Percentiles rank a stretch among this genome's conserved stretches.
phyloP scores from a whole-genome alignment of 2,329 filamentous ascomycete species.

The Cladosporium sp. region DNA sequence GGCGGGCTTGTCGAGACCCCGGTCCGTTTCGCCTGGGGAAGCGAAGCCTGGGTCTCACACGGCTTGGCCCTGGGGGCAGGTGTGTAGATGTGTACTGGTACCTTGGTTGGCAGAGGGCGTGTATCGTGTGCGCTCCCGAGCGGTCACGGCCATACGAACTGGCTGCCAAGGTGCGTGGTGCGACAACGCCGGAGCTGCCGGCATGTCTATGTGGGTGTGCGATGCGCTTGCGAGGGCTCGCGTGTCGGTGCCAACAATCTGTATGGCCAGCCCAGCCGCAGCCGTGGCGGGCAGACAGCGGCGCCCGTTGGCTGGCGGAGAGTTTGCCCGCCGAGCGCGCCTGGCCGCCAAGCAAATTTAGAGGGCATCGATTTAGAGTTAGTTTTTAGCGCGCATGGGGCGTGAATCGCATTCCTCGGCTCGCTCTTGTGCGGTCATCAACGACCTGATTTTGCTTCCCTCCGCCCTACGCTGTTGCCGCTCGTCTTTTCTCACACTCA shows the following conservation, averaged over 20 bases:
- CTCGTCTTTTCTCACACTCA: neutral
- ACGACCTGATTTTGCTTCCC: neutral
- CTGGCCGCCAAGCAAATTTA: neutral
- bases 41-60: neutral
- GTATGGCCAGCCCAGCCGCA: too few species aligned
- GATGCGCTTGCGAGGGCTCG: neutral
- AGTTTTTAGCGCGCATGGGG: conserved; percentile 11
- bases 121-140: too few species aligned
- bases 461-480: neutral
- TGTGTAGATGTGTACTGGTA: neutral
- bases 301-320: neutral
- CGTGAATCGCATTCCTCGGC: conserved; percentile 12
- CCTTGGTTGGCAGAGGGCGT: neutral
- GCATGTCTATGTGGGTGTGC: neutral
- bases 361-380: conserved; percentile 7
- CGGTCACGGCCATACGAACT: neutral
- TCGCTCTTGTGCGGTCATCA: conserved; percentile 7
- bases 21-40: conserved; percentile 13
- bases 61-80: neutral
- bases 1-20: conserved; percentile 9
- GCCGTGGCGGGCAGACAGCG: neutral
- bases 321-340: neutral
- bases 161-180: neutral
- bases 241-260: neutral
- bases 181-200: neutral